These are phyloP conservation scores for Fusarium nanum DNA, from an alignment of 2,329 filamentous ascomycete genomes.

Conservation along the genomic window DNA sequence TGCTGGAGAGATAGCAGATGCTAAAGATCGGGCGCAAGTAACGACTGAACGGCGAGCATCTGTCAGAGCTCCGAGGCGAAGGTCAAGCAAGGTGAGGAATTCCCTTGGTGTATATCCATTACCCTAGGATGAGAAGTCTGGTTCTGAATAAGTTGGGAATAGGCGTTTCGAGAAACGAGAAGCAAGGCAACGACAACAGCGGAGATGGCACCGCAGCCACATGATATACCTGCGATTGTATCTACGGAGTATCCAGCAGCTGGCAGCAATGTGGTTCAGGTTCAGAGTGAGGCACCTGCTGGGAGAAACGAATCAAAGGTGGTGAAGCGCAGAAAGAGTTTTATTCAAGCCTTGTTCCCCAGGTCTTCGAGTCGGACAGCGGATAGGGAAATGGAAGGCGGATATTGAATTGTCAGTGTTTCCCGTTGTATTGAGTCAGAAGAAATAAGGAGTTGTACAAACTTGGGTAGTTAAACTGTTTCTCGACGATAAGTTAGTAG, in stretches of 20 bases:
- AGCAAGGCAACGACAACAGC: neutral
- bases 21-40: slow-evolving; percentile 6
- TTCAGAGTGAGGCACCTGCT: neutral
- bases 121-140: too few species aligned
- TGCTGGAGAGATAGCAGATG: slow-evolving; percentile 66
- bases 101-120: neutral
- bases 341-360: slow-evolving; percentile 58
- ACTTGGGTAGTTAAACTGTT: neutral
- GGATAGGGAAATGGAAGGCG: neutral
- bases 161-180: slow-evolving; percentile 22
- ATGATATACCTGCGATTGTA: neutral
- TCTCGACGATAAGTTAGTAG: neutral
- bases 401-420: neutral
- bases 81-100: slow-evolving; percentile 33
- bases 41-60: slow-evolving; percentile 9
- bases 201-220: neutral
- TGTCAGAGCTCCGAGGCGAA: slow-evolving; percentile 24
- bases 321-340: slow-evolving; percentile 59
- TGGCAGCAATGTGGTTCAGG: neutral
- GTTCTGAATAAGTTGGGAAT: slow-evolving; percentile 1
- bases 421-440: neutral
- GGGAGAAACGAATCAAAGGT: slow-evolving; percentile 16
- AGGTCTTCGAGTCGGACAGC: slow-evolving; percentile 20
- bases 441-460: neutral
- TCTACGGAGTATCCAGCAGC: neutral